Evolutionary conservation across 1,139 yeast genomes (phyloP).

Genomic region (Geotrichum phurueaensis): DNA sequence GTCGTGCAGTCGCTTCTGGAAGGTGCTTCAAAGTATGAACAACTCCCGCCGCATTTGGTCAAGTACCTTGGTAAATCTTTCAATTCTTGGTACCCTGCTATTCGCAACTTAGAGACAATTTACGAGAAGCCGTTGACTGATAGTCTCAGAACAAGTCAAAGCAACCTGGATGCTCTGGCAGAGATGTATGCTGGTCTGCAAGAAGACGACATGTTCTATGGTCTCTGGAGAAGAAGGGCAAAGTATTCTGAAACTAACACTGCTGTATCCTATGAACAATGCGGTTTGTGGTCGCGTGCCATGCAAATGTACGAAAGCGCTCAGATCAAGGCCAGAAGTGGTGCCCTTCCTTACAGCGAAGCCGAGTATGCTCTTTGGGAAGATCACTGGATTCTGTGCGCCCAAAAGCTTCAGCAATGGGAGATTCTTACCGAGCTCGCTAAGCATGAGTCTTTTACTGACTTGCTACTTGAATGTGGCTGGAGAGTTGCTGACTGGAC

Average conservation of each 20-base stretch:
- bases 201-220: slow-evolving; percentile 96
- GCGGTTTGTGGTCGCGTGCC: slow-evolving; percentile 93
- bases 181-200: slow-evolving; percentile 84
- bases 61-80: slow-evolving; percentile 84
- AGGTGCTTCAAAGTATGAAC: slow-evolving; percentile 56
- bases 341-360: slow-evolving; percentile 91
- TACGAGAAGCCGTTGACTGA: slow-evolving; percentile 63
- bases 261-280: slow-evolving; percentile 89
- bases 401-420: slow-evolving; percentile 97
- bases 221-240: slow-evolving; percentile 94
- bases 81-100: slow-evolving; percentile 88
- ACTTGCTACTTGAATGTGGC: slow-evolving; percentile 89
- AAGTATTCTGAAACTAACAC: slow-evolving; percentile 88
- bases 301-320: slow-evolving; percentile 95
- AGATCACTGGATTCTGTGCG: slow-evolving; percentile 96
- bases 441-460: slow-evolving; percentile 96
- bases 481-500: slow-evolving; percentile 99
- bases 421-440: slow-evolving; percentile 94
- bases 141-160: slow-evolving; percentile 69
- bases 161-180: slow-evolving; percentile 83
- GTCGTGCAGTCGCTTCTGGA: slow-evolving; percentile 79
- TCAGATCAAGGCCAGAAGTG: slow-evolving; percentile 92
- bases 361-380: slow-evolving; percentile 97
- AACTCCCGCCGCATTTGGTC: slow-evolving; percentile 88
- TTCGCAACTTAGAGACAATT: slow-evolving; percentile 71